These are phyloP conservation scores for Dactylis glomerata DNA, from an alignment of 176 grass and related monocot species.

Conservation along the genomic window DNA sequence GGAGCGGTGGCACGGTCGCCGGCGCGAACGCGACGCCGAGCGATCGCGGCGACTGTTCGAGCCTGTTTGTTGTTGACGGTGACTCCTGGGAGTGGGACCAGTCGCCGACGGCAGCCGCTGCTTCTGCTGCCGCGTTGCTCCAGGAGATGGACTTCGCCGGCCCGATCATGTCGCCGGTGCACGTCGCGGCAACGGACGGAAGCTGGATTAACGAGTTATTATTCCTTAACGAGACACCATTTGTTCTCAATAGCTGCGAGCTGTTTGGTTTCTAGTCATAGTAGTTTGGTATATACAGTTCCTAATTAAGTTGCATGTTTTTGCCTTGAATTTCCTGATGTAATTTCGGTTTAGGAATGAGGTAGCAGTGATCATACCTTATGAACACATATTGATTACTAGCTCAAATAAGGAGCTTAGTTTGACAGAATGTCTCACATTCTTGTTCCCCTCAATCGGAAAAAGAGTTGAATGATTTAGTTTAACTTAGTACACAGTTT, in stretches of 20 bases:
- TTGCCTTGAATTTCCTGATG: too few relatives aligned
- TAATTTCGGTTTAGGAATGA: too few relatives aligned
- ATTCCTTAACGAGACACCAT: background rate
- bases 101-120: background rate
- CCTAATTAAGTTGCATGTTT: too few relatives aligned
- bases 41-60: background rate
- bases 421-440: too few relatives aligned
- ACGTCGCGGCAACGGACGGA: background rate
- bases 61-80: background rate
- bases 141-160: conserved; percentile 22
- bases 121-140: background rate
- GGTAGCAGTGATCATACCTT: too few relatives aligned
- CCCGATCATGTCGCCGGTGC: conserved; percentile 44
- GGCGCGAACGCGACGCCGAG: background rate
- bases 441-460: too few relatives aligned
- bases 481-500: too few relatives aligned
- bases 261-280: background rate
- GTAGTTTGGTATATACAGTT: too few relatives aligned
- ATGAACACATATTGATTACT: too few relatives aligned
- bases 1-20: background rate
- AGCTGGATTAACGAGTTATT: background rate
- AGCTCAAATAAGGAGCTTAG: too few relatives aligned
- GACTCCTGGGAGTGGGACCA: background rate
- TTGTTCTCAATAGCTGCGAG: background rate
- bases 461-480: too few relatives aligned